Base-by-base conservation (phyloP, 2,329 filamentous ascomycete genomes). In the Aureobasidium leucospermi region DNA sequence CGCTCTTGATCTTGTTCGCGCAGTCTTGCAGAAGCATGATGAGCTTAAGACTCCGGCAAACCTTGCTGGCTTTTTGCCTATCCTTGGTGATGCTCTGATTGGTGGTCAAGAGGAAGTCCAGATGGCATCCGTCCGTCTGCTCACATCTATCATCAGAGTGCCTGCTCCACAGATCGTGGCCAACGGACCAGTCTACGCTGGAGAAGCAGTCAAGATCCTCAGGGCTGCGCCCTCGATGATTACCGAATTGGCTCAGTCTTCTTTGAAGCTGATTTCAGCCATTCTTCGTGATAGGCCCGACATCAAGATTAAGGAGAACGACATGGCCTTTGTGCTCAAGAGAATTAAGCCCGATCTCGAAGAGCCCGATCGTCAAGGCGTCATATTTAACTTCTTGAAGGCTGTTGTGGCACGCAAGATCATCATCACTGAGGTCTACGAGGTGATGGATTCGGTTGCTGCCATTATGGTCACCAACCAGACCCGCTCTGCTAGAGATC, bases 391-490 rank as follows among this genome's bases (percentile, higher is more conserved):
- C 68, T 97, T 99, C 73, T 76, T 99, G 61, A 87, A 92, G 43
- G 88, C 90, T 0, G 85, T 97, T 29, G 83, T 99, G 69, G 87
- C 89, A 57, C 85, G 92, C 16, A 93, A 88, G 70, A 80, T 97
- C 45, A 83, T 96, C 67, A 91, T 95, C 7, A 87, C 92, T 0
- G 82, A 88, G 43, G 86, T 99, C 32, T 99, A 99, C 70, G 93
- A 97, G 69, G 87, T 88, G 8, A 82, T 96, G 63, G 94, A 99
- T 70, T 86, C 91, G 67, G 87, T 96, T 32, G 90, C 90, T 48
- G 86, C 84, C 3, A 88, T 96, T 71, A 97, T 97, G 92, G 88
- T 99, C 60, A 96, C 89, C 46, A 97, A 97, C 69, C 90, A 96
- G 63, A 92, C 95, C 66, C 88, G 88, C 66, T 86, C 88, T 64